Base-by-base conservation (phyloP, 495 filamentous ascomycete genomes). In the Pseudevernia furfuracea region DNA sequence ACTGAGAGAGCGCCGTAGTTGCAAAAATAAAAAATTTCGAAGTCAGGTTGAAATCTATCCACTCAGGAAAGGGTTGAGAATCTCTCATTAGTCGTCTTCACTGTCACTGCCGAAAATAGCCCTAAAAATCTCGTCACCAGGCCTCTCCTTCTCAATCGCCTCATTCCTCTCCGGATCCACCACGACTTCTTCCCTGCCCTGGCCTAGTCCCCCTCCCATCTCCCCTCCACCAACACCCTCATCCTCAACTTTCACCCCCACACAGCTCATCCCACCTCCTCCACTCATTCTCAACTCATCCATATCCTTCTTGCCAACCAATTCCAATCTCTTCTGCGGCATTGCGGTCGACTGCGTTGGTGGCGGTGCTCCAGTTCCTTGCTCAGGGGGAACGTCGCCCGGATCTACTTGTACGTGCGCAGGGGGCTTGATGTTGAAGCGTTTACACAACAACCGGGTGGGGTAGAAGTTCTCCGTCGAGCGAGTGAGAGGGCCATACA, bases 91-190 rank as follows among this genome's bases (percentile, higher is more conserved):
- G 23, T 90, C 87, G 66, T 92, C 87, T 69, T 90, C 88, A 62
- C 87, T 89, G 72, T 87, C 85, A 74, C 89, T 90, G 12, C 93
- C 94, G 80, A 98, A 98, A 21, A 98, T 91, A 28, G 91, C 91
- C 72, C 86, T 89, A 71, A 98, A 95, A 5, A 97, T 87, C n/a
- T 88, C 91, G 56, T 96, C 93, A 3, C 87, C 87, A 7, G 92
- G 90, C 62, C 86, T 85, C 68, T 88, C 81, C 0, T 82, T 89
- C 68, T 96, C 92, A 37, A 98, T 70, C 19, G 94, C 93, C 64
- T 94, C 90, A 71, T 97, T 98, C 61, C 79, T 82, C 63, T 90
- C 88, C 1, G 87, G 81, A 76, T 96, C 87, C 46, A 97, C 76
- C 5, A 74, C 72, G 55, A 79, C 74, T 17, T 72, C 71, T 38